Evolutionary conservation across 1,284 basidiomycete species (phyloP).

Genomic region (Chondrostereum purpureum): DNA sequence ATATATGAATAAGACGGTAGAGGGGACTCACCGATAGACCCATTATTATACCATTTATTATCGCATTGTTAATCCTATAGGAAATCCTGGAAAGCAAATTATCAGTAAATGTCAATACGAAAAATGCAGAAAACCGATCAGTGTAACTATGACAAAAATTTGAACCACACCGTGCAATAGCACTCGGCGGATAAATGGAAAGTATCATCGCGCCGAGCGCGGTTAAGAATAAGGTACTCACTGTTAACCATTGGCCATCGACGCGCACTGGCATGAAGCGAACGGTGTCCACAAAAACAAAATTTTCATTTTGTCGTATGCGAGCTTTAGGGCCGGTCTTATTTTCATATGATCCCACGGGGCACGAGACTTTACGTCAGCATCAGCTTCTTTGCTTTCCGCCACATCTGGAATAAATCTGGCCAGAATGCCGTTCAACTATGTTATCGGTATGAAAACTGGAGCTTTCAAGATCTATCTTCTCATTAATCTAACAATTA

Average conservation of each 20-base stretch:
- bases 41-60: neutral
- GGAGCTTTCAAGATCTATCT: too few relatives aligned
- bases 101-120: slow-evolving; percentile 1
- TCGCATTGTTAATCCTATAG: neutral
- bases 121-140: slow-evolving; percentile 46
- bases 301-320: neutral
- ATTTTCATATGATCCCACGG: neutral
- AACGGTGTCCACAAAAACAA: too few relatives aligned
- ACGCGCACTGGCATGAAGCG: too few relatives aligned
- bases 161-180: slow-evolving; percentile 33
- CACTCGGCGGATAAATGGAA: slow-evolving; percentile 4
- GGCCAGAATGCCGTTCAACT: neutral
- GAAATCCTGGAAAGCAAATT: slow-evolving; percentile 10
- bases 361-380: neutral
- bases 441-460: neutral
- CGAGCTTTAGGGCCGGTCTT: neutral
- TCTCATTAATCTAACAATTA: too few relatives aligned
- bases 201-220: neutral
- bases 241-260: too few relatives aligned
- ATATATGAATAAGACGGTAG: slow-evolving; percentile 7
- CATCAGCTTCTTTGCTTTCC: neutral
- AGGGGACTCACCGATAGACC: slow-evolving; percentile 12
- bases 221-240: neutral
- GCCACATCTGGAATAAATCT: neutral
- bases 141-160: slow-evolving; percentile 83